Base-by-base conservation (phyloP, 345 rosid genomes). In the Syzygium grande region DNA sequence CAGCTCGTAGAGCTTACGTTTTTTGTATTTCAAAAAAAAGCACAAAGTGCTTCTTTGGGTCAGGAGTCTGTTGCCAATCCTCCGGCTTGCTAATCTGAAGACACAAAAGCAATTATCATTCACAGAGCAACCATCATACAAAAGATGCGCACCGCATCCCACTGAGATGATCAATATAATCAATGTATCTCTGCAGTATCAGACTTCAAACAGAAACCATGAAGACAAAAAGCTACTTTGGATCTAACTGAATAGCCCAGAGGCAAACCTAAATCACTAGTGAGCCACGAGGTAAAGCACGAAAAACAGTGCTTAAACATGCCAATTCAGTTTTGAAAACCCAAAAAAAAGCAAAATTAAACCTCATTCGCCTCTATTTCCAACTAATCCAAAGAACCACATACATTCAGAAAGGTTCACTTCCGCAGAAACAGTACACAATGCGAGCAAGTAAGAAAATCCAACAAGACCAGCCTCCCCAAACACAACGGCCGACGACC, bases 1-100 rank as follows among this genome's bases (percentile, higher is more conserved):
- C 52, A 30, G n/a, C 55, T 52, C 87, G 52, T 56, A 38, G 43
- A 68, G 92, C 98, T 95, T 91, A 97, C 99, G 96, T 96, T 93
- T 97, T 98, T 88, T 93, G 88, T 49, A 99, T 97, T 90, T 99
- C 99, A 51, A 94, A 97, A 90, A 96, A 96, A 52, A 91, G 91
- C 88, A 96, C 98, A 90, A 97, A 97, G 89, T 93, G 90, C 89
- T 95, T 97, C 92, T 93, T 96, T 52, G 97, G 97, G 88, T 97
- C 99, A 51, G 95, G 94, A 73, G 89, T 90, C 46, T 87, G 92
- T 58, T 94, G 88, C 97, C 96, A 96, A 85, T 97, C 98, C 91
- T 97, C 98, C 61, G 98, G 96, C 86, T 92, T 95, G 90, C 98
- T 87, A 55, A 97, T 92, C 99, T 97, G 98, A 92, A 93, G 92